Evolutionary conservation across 106 monocot species (phyloP), one percentile per base, ranked within the genome.

Genomic region (Dactylorhiza incarnata): DNA sequence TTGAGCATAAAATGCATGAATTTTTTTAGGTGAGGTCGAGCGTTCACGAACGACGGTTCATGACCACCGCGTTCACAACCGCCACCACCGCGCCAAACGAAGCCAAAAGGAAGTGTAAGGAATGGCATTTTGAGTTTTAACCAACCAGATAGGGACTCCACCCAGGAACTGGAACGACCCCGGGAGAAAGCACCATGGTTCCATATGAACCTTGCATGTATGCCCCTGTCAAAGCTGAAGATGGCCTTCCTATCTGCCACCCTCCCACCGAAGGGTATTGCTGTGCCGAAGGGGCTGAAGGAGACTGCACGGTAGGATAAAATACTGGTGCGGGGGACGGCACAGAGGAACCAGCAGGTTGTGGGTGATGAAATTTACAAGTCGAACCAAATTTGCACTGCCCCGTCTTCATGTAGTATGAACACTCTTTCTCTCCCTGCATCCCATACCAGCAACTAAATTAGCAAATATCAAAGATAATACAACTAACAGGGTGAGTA

Each of bases 361-460:
- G 89, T 4, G 94, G 94, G 48, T 95, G 94, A 78, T 95, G 85
- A 68, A 91, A 95, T 81, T 95, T 95, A 84, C 94, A 95, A 19
- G 89, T 89, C n/a, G 76, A 74, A 63, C 91, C 94, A 84, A 95
- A 95, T 75, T 91, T 95, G 73, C 94, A 95, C 45, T 82, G 83
- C 37, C 89, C 91, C 24, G 89, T 89, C 74, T 86, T 95, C 77
- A 95, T 63, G 77, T 95, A 95, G 72, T 91, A 95, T 12, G 89
- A 76, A 55, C 94, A 95, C 44, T 95, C 94, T 76, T 83, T 95
- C 81, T 91, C 91, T 5, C 94, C 94, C 94, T 94, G 80, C 65
- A 84, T 78, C 50, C 71, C 12, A 59, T 46, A 49, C 8, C 49
- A 49, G 14, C n/a, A 20, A 49, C 19, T 10, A 54, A 58, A 71